phyloP scores from a whole-genome alignment of 108 stramenopile genomes.

The Fistulifera pelliculosa region DNA sequence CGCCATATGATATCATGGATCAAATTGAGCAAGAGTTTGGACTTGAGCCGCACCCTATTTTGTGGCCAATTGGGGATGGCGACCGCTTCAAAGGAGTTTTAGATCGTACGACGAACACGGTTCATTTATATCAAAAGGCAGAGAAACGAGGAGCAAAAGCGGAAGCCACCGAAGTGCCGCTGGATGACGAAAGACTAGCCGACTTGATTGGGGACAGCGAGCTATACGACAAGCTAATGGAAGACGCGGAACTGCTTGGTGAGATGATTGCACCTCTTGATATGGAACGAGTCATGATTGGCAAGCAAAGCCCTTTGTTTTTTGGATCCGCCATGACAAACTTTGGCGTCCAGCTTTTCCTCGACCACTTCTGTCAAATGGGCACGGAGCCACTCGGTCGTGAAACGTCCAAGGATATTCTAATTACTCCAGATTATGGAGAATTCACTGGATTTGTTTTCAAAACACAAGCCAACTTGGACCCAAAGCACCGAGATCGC shows the following conservation, averaged over 20 bases:
- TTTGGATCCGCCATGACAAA: conserved; percentile 95
- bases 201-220: conserved; percentile 68
- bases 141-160: conserved; percentile 57
- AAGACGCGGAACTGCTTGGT: conserved; percentile 83
- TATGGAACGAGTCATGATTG: conserved; percentile 78
- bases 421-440: conserved; percentile 59
- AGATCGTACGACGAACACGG: conserved; percentile 67
- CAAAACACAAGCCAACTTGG: conserved; percentile 95
- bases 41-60: conserved; percentile 79
- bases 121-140: conserved; percentile 79
- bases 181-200: conserved; percentile 46
- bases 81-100: conserved; percentile 90
- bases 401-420: conserved; percentile 28
- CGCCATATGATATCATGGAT: conserved; percentile 92
- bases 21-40: conserved; percentile 92
- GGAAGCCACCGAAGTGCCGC: conserved; percentile 47
- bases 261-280: conserved; percentile 82
- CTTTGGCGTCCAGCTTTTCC: conserved; percentile 88
- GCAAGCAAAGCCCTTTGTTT: conserved; percentile 87
- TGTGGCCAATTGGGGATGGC: conserved; percentile 97
- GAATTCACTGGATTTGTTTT: conserved; percentile 95
- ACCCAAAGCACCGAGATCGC: conserved; percentile 93
- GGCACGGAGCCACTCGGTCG: conserved; percentile 61
- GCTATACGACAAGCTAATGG: conserved; percentile 79
- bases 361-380: conserved; percentile 80